Conservation (phyloP, 1,139 yeast genomes). For the Saccharomyces pastorianus region DNA sequence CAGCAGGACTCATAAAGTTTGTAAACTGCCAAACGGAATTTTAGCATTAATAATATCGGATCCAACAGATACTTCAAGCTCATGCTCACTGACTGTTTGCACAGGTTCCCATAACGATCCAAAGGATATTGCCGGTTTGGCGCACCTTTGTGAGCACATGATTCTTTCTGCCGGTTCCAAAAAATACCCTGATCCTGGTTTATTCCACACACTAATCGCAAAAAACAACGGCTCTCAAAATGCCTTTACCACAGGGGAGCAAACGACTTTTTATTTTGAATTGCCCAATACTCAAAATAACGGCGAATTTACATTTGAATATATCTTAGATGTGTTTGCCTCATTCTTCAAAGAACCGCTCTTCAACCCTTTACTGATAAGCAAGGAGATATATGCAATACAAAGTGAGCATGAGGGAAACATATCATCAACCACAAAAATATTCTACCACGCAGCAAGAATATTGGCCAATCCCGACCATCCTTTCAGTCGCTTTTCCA, state of each 20-base stretch:
- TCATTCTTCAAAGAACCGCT: constrained; percentile 44
- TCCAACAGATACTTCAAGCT: constrained; percentile 40
- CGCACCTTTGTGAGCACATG: constrained; percentile 71
- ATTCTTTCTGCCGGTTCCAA: constrained; percentile 49
- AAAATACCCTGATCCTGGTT: constrained; percentile 41
- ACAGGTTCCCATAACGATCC: constrained; percentile 63
- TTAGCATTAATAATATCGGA: constrained; percentile 48
- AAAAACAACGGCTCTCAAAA: constrained; percentile 49
- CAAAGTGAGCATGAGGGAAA: constrained; percentile 59
- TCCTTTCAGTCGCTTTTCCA: constrained; percentile 64
- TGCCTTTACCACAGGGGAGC: constrained; percentile 62
- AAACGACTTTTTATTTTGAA: constrained; percentile 54
- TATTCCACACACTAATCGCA: constrained; percentile 39
- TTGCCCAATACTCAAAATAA: constrained; percentile 35
- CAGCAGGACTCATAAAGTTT: constrained; percentile 36
- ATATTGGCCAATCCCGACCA: constrained; percentile 41
- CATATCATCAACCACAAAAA: constrained; percentile 36
- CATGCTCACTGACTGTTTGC: constrained; percentile 47
- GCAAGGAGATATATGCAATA: constrained; percentile 49
- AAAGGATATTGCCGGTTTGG: constrained; percentile 46
- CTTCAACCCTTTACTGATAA: constrained; percentile 38
- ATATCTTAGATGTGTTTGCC: constrained; percentile 43
- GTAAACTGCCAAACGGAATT: constrained; percentile 49
- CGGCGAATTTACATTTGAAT: constrained; percentile 36
- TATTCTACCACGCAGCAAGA: constrained; percentile 51